Conservation (phyloP, 768 basidiomycete species). For the Baorangia bicolor region DNA sequence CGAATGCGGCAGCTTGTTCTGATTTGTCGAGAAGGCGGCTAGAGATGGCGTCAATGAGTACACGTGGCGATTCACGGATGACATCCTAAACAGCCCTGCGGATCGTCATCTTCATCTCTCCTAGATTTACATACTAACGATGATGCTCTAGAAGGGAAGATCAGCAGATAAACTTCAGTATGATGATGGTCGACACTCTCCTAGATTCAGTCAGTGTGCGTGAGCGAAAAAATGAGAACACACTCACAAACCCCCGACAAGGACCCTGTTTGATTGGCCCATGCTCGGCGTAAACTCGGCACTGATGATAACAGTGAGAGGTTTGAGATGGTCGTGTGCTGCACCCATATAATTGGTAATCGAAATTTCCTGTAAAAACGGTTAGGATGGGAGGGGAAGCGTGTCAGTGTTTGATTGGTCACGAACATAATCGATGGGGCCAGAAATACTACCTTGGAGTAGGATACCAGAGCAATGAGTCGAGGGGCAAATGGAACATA, state of each 20-base stretch:
- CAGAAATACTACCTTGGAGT: constrained; percentile 60
- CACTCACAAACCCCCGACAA: constrained; percentile 82
- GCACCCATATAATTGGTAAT: constrained; percentile 89
- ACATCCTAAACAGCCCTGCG: no score
- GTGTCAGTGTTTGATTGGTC: neutral
- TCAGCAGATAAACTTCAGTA: no score
- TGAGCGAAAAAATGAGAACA: neutral
- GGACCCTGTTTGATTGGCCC: constrained; percentile 70
- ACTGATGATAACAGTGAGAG: constrained; percentile 73
- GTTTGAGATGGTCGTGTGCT: constrained; percentile 84
- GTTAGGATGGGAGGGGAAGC: neutral
- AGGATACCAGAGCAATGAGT: constrained; percentile 85
- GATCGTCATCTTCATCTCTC: no score
- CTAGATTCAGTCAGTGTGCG: neutral
- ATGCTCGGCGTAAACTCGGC: constrained; percentile 82
- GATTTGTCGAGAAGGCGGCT: no score
- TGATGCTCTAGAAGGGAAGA: no score
- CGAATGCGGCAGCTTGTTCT: no score
- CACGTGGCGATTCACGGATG: no score
- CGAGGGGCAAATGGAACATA: constrained; percentile 57
- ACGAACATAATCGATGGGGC: constrained; percentile 62
- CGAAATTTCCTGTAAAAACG: constrained; percentile 61
- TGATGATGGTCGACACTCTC: no score
- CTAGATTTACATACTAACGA: no score
- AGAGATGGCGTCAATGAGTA: no score